These are phyloP conservation scores for Colletotrichum phormii DNA, from an alignment of 2,329 filamentous ascomycete species.

Conservation along the genomic window DNA sequence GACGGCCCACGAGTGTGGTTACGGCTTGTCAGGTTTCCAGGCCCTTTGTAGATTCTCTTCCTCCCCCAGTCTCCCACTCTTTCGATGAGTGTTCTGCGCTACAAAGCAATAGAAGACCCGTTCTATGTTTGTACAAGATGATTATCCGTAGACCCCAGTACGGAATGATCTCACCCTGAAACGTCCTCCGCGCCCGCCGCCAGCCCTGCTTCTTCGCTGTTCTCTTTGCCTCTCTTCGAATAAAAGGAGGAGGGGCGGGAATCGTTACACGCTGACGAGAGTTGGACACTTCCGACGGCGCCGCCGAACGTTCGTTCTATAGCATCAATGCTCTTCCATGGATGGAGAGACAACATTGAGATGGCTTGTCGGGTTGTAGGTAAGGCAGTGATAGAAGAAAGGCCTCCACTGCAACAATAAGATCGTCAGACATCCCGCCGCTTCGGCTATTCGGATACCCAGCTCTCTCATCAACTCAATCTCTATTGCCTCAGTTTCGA, in stretches of 20 bases:
- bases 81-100: not conserved
- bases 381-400: not conserved
- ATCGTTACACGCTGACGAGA: not conserved
- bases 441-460: not conserved
- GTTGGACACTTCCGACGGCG: not conserved
- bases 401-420: conserved; percentile 11
- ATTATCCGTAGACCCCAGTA: not conserved
- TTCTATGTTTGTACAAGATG: not conserved
- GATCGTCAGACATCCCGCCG: conserved; percentile 2
- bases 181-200: not conserved
- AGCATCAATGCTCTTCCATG: not conserved
- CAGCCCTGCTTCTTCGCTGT: not conserved
- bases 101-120: not conserved
- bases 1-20: not conserved
- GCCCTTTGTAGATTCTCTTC: not conserved
- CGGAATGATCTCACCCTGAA: not conserved
- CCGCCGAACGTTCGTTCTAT: conserved; percentile 5
- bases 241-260: no score
- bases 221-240: not conserved
- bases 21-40: not conserved
- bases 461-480: not conserved
- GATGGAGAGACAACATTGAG: not conserved
- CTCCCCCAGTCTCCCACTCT: not conserved
- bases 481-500: conserved; percentile 17
- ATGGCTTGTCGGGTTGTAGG: not conserved